phyloP scores from a whole-genome alignment of 257 asterid genomes.

The Fraxinus anomala region DNA sequence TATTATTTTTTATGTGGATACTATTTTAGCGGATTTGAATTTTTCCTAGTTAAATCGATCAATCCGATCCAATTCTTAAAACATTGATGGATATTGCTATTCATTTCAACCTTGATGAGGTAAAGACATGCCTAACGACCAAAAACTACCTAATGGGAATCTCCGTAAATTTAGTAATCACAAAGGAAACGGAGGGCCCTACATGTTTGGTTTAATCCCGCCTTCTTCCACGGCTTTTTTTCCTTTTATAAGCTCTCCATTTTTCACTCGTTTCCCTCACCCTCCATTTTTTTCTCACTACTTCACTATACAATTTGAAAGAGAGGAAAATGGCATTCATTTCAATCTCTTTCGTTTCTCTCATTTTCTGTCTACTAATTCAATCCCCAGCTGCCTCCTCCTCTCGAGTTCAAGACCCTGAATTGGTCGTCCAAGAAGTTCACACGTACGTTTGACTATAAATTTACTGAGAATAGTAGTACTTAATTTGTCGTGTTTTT shows the following conservation, averaged over 20 bases:
- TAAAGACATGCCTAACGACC: neutral
- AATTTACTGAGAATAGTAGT: neutral
- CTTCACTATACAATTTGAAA: neutral
- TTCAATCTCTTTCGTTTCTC: constrained; percentile 18
- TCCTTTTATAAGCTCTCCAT: too few species aligned
- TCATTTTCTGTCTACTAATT: constrained; percentile 25
- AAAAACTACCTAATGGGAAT: neutral
- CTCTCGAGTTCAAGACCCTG: constrained; percentile 41
- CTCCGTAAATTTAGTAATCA: constrained; percentile 5
- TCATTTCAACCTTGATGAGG: neutral
- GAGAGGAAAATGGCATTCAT: constrained; percentile 36
- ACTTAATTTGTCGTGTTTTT: neutral
- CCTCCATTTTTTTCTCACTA: too few species aligned
- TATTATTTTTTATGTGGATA: too few species aligned
- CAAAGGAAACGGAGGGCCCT: too few species aligned
- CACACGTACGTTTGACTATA: constrained; percentile 39
- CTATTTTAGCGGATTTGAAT: too few species aligned
- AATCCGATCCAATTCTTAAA: too few species aligned
- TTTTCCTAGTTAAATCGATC: too few species aligned
- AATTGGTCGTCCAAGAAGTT: constrained; percentile 48
- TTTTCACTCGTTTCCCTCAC: too few species aligned
- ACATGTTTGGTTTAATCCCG: too few species aligned
- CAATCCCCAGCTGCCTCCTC: constrained; percentile 48
- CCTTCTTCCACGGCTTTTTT: too few species aligned
- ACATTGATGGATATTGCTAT: too few species aligned